Evolutionary conservation across 352 stramenopile genomes (phyloP), one percentile per base, ranked within the genome.

Genomic region (Blastocystis sp.): DNA sequence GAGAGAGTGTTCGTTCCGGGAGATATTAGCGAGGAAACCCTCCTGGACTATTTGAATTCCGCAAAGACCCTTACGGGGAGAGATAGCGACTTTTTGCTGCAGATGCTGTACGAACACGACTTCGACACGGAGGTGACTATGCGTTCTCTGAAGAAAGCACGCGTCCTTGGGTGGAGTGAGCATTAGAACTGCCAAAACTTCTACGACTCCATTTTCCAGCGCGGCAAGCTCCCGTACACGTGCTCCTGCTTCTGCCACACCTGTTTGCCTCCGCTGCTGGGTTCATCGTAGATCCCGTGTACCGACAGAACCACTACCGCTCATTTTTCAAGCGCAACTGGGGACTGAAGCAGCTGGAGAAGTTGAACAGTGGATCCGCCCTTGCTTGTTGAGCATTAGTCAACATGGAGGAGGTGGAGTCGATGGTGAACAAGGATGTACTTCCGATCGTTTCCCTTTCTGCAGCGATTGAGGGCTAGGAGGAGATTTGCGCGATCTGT

Each of bases 401-500:
- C 10, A 84, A 52, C 34, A 69, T 84, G 57, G 74, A 84, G 24
- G 57, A 57, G 38, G 74, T 84, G 21, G 28, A 84, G 14, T 34
- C n/a, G 34, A 24, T 84, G 21, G 7, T 84, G 28, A 63, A 84
- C n/a, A 54, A 84, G 57, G 52, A 11, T 21, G 21, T 43, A 14
- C 21, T 68, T 3, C 45, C 65, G 10, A 38, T 68, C n/a, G 52
- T 70, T 48, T 68, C 11, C 34, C 65, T 81, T 19, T 52, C n/a
- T 11, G 17, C 11, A 34, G 1, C 45, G 17, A 24, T n/a, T 69
- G n/a, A 62, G 10, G 9, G 21, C 17, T 80, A 80, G 70, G 21
- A 76, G 43, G 78, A 88, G 62, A 43, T 88, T 19, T 88, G 78
- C 34, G 63, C 52, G n/a, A 88, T 88, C 60, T 88, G 78, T 57